Evolutionary conservation across 768 basidiomycete species (phyloP).

Genomic region (Lentinula edodes): DNA sequence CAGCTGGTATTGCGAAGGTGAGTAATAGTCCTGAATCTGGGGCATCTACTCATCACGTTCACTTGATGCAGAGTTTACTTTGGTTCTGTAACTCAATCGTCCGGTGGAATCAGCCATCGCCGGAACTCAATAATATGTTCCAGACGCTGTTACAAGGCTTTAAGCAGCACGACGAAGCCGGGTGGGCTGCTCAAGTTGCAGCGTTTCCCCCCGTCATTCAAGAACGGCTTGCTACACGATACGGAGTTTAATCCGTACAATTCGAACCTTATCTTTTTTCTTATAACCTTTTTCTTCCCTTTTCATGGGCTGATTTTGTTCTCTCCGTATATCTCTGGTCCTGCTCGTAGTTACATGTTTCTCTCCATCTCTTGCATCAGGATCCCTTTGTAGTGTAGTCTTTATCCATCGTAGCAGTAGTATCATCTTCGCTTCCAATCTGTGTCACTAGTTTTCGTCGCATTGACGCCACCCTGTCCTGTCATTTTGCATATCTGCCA

Average conservation of each 20-base stretch:
- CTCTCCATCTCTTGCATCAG: slow-evolving; percentile 42
- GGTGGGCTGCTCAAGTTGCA: slow-evolving; percentile 80
- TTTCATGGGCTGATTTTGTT: not conserved
- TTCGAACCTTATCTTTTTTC: slow-evolving; percentile 4
- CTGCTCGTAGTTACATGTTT: slow-evolving; percentile 1
- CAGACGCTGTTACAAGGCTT: slow-evolving; percentile 82
- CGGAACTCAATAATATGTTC: slow-evolving; percentile 93
- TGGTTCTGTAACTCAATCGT: slow-evolving; percentile 99
- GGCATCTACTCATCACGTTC: slow-evolving; percentile 7
- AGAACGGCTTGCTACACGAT: slow-evolving; percentile 80
- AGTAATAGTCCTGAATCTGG: slow-evolving; percentile 13
- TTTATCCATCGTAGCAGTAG: slow-evolving; percentile 18
- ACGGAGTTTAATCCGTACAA: slow-evolving; percentile 59
- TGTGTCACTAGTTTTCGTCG: slow-evolving; percentile 1
- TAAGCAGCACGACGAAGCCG: slow-evolving; percentile 79
- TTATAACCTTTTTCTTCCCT: not conserved
- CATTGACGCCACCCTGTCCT: not conserved
- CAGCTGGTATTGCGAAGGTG: slow-evolving; percentile 89
- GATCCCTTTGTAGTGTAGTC: slow-evolving; percentile 39
- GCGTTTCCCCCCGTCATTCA: slow-evolving; percentile 86
- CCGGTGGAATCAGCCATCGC: slow-evolving; percentile 89
- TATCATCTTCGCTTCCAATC: slow-evolving; percentile 5
- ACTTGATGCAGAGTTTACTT: slow-evolving; percentile 62
- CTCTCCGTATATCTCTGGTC: not conserved
- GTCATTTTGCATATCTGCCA: slow-evolving; percentile 7